Base-by-base conservation (phyloP, 768 basidiomycete genomes). In the Clathrus columnatus region DNA sequence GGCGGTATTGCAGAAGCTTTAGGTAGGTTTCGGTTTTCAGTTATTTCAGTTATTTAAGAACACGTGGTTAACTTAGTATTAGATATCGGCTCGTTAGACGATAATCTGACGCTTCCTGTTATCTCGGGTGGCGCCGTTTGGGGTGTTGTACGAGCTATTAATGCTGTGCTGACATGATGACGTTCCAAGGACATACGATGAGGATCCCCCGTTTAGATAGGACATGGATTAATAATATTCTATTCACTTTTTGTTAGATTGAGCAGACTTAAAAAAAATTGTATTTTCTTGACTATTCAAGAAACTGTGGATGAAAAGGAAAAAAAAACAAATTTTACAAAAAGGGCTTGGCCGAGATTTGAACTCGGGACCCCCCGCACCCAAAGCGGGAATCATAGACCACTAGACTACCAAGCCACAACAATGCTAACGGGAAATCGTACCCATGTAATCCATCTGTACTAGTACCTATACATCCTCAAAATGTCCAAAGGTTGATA, bases 81-180 rank as follows among this genome's bases (percentile, higher is more conserved):
- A 95, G 91, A 94, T 67, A 73, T 95, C 2, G 91, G 91, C 17
- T 79, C 77, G 0, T 65, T 91, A 36, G 93, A 96, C 63, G 93
- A 96, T 65, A 95, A 96, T 66, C 68, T 96, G 23, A 94, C 90
- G 7, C 70, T 96, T 23, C 93, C 93, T 4, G 83, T 95, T 64
- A 80, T 94, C 54, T 84, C 90, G 5, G 92, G 92, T 2, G 87
- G 81, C 1, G 75, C 80, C 60, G 66, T 84, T 27, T 84, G 80
- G 80, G 74, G 72, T 2, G 73, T 80, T 27, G 3, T 48, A 26
- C 54, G 44, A 14, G 46, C 21, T 16, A 14, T 47, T 20, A 23
- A 14, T 14, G 46, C 18, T 10, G 21, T 18, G 20, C 20, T 47
- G 14, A 36, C 36, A 36, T 36, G 36, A 36, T 32, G 14, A 32